These are phyloP conservation scores for Penicillium bovifimosum DNA, from an alignment of 495 filamentous ascomycete species.

Conservation along the genomic window DNA sequence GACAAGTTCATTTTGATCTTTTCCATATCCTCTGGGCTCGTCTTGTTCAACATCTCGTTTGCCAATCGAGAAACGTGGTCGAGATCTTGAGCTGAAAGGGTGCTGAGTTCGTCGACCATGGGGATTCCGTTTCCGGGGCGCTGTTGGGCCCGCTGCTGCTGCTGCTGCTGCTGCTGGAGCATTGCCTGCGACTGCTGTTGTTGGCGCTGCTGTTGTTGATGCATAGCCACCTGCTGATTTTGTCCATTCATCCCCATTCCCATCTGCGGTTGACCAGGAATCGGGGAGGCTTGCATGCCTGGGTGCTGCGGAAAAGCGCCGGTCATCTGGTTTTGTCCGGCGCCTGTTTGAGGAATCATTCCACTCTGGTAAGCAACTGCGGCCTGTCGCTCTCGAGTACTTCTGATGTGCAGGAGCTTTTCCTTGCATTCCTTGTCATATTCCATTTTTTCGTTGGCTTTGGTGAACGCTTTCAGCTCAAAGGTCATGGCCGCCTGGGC, in stretches of 20 bases:
- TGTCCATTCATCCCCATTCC: constrained; percentile 43
- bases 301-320: constrained; percentile 45
- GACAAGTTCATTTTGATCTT: constrained; percentile 39
- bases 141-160: constrained; percentile 30
- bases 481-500: constrained; percentile 45
- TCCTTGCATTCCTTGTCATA: constrained; percentile 46
- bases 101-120: constrained; percentile 35
- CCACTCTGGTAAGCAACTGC: constrained; percentile 38
- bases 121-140: constrained; percentile 25
- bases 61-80: constrained; percentile 42
- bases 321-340: constrained; percentile 36
- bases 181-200: constrained; percentile 24
- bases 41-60: constrained; percentile 34
- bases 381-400: constrained; percentile 42
- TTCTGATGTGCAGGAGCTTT: constrained; percentile 45
- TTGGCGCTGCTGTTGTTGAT: constrained; percentile 23
- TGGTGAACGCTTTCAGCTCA: constrained; percentile 44
- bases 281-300: constrained; percentile 47
- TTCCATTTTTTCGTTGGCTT: constrained; percentile 39
- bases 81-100: constrained; percentile 36
- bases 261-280: constrained; percentile 41
- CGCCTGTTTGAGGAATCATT: constrained; percentile 42
- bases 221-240: constrained; percentile 35
- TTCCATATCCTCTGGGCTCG: constrained; percentile 38
- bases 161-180: constrained; percentile 31